Conservation (phyloP, 805 yeast genomes). For the Yarrowia keelungensis region DNA sequence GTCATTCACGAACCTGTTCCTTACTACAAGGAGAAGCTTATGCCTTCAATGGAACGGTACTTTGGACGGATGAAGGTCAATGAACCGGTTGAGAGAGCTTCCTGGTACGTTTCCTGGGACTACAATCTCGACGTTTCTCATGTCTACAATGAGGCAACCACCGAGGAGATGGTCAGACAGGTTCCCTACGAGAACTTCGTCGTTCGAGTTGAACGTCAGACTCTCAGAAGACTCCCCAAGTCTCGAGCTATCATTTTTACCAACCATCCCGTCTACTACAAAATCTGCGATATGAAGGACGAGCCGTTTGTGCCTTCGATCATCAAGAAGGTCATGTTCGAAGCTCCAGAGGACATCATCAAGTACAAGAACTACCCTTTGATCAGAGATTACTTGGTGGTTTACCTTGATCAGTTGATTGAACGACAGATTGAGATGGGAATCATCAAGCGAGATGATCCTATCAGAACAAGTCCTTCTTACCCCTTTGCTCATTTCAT, state of each 20-base stretch:
- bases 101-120: conserved; percentile 80
- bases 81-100: conserved; percentile 74
- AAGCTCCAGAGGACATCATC: conserved; percentile 70
- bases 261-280: conserved; percentile 76
- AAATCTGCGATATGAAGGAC: conserved; percentile 78
- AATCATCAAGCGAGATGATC: conserved; percentile 19
- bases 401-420: conserved; percentile 64
- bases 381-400: conserved; percentile 65
- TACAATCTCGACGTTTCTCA: conserved; percentile 30
- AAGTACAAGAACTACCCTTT: conserved; percentile 67
- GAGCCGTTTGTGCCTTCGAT: conserved; percentile 75
- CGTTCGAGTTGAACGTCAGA: conserved; percentile 76
- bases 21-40: conserved; percentile 67
- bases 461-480: background rate
- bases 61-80: conserved; percentile 65
- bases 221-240: conserved; percentile 70
- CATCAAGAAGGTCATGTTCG: conserved; percentile 65
- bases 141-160: conserved; percentile 56
- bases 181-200: conserved; percentile 60
- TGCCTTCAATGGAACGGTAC: conserved; percentile 77
- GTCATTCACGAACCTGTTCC: conserved; percentile 73
- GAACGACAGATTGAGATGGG: conserved; percentile 60
- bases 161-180: conserved; percentile 45
- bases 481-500: conserved; percentile 24
- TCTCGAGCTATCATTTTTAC: conserved; percentile 66